A percentile compares a stretch with the other conserved stretches of the same genome.
Conservation (phyloP, 495 filamentous ascomycete genomes). For the Lichenothelia convexa region DNA sequence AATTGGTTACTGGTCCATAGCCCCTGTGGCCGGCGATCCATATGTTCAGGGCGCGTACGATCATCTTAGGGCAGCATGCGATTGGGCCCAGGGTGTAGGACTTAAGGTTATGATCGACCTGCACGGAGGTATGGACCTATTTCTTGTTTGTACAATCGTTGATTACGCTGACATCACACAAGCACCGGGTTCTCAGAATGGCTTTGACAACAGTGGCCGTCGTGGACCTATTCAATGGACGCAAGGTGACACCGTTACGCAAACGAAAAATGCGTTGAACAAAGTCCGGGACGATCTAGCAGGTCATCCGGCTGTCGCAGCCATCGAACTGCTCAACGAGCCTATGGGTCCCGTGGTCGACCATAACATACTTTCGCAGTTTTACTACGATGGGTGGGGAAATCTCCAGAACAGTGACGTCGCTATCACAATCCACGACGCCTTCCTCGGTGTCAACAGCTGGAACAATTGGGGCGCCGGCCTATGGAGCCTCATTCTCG, state of each 20-base stretch:
- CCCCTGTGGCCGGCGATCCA: conserved; percentile 39
- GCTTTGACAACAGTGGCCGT: conserved; percentile 24
- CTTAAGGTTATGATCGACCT: conserved; percentile 54
- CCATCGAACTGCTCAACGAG: conserved; percentile 25
- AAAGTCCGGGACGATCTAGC: conserved; percentile 22
- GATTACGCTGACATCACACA: not conserved
- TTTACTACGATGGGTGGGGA: conserved; percentile 26
- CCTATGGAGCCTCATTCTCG: conserved; percentile 21
- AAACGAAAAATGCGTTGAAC: conserved; percentile 20
- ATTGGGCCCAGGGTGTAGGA: conserved; percentile 44
- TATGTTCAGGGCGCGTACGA: conserved; percentile 56
- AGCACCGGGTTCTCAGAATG: conserved; percentile 24
- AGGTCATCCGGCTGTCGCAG: conserved; percentile 18
- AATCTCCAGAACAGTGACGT: conserved; percentile 18
- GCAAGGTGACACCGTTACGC: conserved; percentile 18
- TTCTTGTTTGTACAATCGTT: not conserved
- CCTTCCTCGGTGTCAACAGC: conserved; percentile 18
- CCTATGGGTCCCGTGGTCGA: conserved; percentile 20
- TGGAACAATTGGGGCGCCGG: conserved; percentile 23
- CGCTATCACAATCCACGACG: conserved; percentile 23
- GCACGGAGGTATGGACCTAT: conserved; percentile 48
- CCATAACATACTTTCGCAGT: conserved; percentile 19
- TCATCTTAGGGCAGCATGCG: conserved; percentile 45
- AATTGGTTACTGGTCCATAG: conserved; percentile 60
- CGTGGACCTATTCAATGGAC: conserved; percentile 20